These are phyloP conservation scores for Dipodascopsis tothii DNA, from an alignment of 805 yeast species.

Conservation along the genomic window DNA sequence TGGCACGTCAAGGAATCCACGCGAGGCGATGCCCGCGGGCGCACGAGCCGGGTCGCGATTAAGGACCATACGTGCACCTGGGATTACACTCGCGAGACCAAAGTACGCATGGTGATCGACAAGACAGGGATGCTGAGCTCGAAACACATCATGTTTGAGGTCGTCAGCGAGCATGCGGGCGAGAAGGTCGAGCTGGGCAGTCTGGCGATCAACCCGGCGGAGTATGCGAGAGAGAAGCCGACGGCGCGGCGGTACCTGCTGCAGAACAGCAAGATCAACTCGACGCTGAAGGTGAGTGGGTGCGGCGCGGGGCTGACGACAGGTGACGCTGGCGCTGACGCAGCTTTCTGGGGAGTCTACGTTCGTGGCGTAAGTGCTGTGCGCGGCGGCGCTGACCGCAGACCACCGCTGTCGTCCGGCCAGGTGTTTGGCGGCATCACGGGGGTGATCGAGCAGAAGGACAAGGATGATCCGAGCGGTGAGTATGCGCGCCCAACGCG, in stretches of 20 bases:
- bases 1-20: conserved; percentile 52
- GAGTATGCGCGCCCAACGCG: too few species aligned
- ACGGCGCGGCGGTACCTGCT: conserved; percentile 58
- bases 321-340: conserved; percentile 8
- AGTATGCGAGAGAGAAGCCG: conserved; percentile 52
- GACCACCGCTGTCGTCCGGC: conserved; percentile 33
- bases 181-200: conserved; percentile 53
- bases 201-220: conserved; percentile 61
- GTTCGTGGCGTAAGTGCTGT: conserved; percentile 12
- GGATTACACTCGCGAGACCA: conserved; percentile 37
- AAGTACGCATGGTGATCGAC: conserved; percentile 38
- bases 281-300: conserved; percentile 46
- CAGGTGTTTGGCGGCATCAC: conserved; percentile 47
- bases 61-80: conserved; percentile 48
- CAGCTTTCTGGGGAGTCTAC: conserved; percentile 19
- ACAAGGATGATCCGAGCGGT: conserved; percentile 17
- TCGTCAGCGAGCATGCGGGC: conserved; percentile 37
- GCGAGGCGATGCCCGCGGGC: conserved; percentile 39
- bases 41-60: conserved; percentile 41
- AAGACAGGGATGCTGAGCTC: conserved; percentile 33
- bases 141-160: conserved; percentile 38
- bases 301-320: not conserved
- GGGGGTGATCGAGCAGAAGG: conserved; percentile 33
- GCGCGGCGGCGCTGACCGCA: not conserved
- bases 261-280: conserved; percentile 73